Evolutionary conservation across 2,329 filamentous ascomycete genomes (phyloP).

Genomic region (Neopestalotiopsis sp.): DNA sequence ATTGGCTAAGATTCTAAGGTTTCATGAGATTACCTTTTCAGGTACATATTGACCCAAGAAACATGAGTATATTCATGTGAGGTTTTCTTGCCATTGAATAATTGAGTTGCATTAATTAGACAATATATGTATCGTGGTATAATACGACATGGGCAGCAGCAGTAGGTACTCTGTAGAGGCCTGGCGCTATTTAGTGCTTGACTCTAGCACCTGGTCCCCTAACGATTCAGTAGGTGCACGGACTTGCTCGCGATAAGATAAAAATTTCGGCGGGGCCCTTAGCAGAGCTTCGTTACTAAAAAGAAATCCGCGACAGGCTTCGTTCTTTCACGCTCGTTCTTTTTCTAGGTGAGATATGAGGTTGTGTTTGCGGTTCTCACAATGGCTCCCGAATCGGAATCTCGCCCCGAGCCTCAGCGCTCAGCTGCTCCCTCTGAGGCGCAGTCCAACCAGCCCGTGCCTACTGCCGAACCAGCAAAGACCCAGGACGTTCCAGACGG

Average conservation of each 20-base stretch:
- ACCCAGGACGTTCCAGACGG: constrained; percentile 21
- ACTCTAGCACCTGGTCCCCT: neutral
- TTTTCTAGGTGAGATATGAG: constrained; percentile 23
- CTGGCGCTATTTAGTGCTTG: neutral
- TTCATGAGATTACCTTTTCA: too few species aligned
- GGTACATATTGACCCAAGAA: neutral
- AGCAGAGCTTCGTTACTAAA: neutral
- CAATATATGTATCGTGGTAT: neutral
- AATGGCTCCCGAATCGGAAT: constrained; percentile 28
- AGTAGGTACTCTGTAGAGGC: neutral
- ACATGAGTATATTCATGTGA: neutral
- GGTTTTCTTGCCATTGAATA: neutral
- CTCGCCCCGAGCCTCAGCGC: constrained; percentile 14
- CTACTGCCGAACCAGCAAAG: constrained; percentile 19
- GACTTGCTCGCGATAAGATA: constrained; percentile 3
- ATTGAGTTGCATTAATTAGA: neutral
- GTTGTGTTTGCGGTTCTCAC: constrained; percentile 25
- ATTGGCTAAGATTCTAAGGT: too few species aligned
- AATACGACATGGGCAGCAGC: neutral
- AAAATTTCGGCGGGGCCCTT: constrained; percentile 12
- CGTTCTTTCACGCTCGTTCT: neutral
- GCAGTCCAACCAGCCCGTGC: constrained; percentile 12
- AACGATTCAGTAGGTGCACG: neutral
- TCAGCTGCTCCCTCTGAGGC: constrained; percentile 12
- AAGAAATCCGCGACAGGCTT: constrained; percentile 2